These are phyloP conservation scores for Apophysomyces ossiformis DNA, from an alignment of 371 early-diverging fungal species.

Conservation along the genomic window DNA sequence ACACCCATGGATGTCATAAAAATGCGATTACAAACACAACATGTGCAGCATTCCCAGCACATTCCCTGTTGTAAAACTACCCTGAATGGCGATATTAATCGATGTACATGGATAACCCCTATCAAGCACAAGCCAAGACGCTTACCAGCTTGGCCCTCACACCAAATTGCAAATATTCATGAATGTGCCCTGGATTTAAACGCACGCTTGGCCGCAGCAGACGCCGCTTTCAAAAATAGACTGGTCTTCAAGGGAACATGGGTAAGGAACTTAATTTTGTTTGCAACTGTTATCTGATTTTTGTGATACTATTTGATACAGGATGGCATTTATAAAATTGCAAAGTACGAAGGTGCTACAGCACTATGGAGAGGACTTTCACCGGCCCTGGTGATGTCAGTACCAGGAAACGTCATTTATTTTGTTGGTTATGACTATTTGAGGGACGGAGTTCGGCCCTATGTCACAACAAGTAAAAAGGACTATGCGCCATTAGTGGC, in stretches of 20 bases:
- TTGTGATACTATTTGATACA: conserved; percentile 16
- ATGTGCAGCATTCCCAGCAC: conserved; percentile 12
- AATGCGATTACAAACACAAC: conserved; percentile 85
- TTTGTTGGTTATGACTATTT: conserved; percentile 93
- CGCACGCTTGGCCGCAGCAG: conserved; percentile 4
- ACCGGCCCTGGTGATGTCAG: conserved; percentile 86
- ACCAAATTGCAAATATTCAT: conserved; percentile 28
- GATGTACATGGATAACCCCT: conserved; percentile 6
- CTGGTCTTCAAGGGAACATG: conserved; percentile 31
- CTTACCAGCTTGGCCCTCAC: conserved; percentile 10
- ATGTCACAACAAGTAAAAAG: conserved; percentile 9
- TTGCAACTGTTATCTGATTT: not conserved
- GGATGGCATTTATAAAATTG: conserved; percentile 84
- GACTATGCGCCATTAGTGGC: conserved; percentile 75
- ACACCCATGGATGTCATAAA: conserved; percentile 96
- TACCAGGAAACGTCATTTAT: conserved; percentile 93
- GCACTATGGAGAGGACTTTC: conserved; percentile 89
- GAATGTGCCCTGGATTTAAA: conserved; percentile 28
- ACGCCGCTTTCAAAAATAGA: conserved; percentile 11
- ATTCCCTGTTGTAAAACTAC: conserved; percentile 1
- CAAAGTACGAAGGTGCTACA: conserved; percentile 75
- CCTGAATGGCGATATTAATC: conserved; percentile 14
- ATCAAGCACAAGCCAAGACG: conserved; percentile 23
- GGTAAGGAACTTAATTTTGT: conserved; percentile 22
- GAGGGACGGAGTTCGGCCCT: conserved; percentile 49